phyloP scores from a whole-genome alignment of 805 yeast genomes.

The Monosporozyma aquatica region DNA sequence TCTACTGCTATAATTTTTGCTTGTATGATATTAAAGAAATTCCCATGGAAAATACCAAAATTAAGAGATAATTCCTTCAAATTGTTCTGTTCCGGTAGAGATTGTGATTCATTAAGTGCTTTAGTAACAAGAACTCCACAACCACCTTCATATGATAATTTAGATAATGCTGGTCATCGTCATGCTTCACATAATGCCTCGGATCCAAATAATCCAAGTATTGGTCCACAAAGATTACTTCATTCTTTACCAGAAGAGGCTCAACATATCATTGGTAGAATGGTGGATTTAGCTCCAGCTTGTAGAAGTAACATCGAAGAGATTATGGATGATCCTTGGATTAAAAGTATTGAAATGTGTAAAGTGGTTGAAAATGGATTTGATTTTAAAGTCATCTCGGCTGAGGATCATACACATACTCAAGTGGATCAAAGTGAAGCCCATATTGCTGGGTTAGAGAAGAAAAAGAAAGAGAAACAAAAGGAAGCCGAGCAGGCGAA shows the following conservation, averaged over 20 bases:
- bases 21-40: constrained; percentile 84
- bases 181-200: constrained; percentile 23
- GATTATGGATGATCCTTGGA: constrained; percentile 65
- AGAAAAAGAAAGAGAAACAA: constrained; percentile 46
- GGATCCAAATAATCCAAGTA: constrained; percentile 51
- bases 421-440: constrained; percentile 90
- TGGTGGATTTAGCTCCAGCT: constrained; percentile 82
- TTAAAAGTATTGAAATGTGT: constrained; percentile 59
- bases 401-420: constrained; percentile 70
- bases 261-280: constrained; percentile 56
- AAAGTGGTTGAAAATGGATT: constrained; percentile 34
- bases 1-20: constrained; percentile 84
- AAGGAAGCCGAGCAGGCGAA: not conserved
- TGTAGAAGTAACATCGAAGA: constrained; percentile 77
- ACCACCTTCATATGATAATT: constrained; percentile 32
- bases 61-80: constrained; percentile 73
- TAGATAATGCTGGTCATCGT: not conserved
- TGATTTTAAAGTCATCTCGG: constrained; percentile 33
- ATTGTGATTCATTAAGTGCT: constrained; percentile 58
- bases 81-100: constrained; percentile 65
- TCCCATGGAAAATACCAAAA: constrained; percentile 93
- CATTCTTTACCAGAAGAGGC: constrained; percentile 64
- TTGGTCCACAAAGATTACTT: constrained; percentile 64
- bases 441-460: constrained; percentile 87
- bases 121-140: constrained; percentile 47